A percentile compares a stretch with the other conserved stretches of the same genome.
Conservation (phyloP, 495 filamentous ascomycete species). For the Amorphotheca resinae region DNA sequence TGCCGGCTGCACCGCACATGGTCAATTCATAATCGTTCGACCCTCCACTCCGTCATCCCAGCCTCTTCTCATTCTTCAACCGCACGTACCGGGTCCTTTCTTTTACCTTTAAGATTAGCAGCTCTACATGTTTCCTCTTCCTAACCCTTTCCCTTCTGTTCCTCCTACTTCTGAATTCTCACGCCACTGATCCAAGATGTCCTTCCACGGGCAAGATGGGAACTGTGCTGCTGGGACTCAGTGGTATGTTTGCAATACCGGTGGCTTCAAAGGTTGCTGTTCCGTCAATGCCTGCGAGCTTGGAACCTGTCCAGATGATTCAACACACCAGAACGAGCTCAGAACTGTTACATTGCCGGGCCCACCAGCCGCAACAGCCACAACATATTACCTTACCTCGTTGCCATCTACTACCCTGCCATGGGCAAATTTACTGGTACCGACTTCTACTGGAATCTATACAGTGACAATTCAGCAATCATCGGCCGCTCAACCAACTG, state of each 20-base stretch:
- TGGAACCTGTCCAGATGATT: conserved; percentile 5
- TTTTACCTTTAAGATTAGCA: too few species aligned
- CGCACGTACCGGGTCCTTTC: too few species aligned
- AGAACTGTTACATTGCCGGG: not conserved
- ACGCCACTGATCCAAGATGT: not conserved
- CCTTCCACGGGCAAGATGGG: not conserved
- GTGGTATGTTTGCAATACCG: conserved; percentile 1
- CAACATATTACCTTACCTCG: not conserved
- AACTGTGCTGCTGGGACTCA: not conserved
- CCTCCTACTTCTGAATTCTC: not conserved
- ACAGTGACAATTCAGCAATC: not conserved
- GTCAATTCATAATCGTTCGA: too few species aligned
- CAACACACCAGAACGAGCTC: not conserved
- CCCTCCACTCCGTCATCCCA: too few species aligned
- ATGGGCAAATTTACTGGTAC: too few species aligned
- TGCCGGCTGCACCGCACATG: too few species aligned
- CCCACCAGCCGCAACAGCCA: not conserved
- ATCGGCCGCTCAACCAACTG: not conserved
- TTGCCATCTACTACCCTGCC: not conserved
- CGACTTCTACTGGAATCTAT: not conserved
- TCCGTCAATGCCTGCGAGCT: conserved; percentile 8
- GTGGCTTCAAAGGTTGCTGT: conserved; percentile 10
- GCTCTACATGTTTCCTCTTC: not conserved
- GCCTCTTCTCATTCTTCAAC: too few species aligned
- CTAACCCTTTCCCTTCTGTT: not conserved